Evolutionary conservation across 257 asterid genomes (phyloP), one percentile per base, ranked within the genome.

Genomic region (Solanum dulcamara): DNA sequence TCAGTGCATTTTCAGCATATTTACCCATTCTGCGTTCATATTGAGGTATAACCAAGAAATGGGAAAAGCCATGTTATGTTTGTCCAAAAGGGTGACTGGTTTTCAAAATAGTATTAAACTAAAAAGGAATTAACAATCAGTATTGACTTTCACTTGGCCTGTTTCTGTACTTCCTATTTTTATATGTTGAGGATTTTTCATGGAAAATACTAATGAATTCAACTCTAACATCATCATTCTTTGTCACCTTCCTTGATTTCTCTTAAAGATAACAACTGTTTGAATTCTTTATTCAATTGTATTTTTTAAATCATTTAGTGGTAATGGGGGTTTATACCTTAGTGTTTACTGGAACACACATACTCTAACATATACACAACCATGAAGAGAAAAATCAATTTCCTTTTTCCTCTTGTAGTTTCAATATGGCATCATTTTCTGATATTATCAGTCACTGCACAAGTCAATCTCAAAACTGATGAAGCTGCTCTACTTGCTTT

Each of bases 401-500:
- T 28, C 42, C 10, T 77, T 46, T 46, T 10, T 42, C 42, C 83
- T 46, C 40, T 77, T 5, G 3, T 4, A 77, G 83, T 77, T 77
- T 14, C 42, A 46, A 48, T 77, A 48, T 77, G 64, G 62, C 42
- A 46, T 10, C 42, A 46, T 77, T 77, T 48, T 1, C 83, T 46
- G 42, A 15, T 46, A 77, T 48, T 48, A 77, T 77, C 62, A 46
- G 83, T 42, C 18, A 28, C 83, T 46, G 83, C 83, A 26, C 42
- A 46, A 77, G 83, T 83, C 80, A 88, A 51, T 32, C 80, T 85
- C 81, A 81, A 85, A 33, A 85, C 90, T 50, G 89, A 88, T 87
- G 81, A 85, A 86, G 81, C 82, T 64, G 35, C 89, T 46, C 92
- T 90, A 74, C 85, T 90, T 55, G 80, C 86, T 48, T 28, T 88